phyloP scores from a whole-genome alignment of 2,329 filamentous ascomycete genomes.

The Coccinonectria pachysandricola region DNA sequence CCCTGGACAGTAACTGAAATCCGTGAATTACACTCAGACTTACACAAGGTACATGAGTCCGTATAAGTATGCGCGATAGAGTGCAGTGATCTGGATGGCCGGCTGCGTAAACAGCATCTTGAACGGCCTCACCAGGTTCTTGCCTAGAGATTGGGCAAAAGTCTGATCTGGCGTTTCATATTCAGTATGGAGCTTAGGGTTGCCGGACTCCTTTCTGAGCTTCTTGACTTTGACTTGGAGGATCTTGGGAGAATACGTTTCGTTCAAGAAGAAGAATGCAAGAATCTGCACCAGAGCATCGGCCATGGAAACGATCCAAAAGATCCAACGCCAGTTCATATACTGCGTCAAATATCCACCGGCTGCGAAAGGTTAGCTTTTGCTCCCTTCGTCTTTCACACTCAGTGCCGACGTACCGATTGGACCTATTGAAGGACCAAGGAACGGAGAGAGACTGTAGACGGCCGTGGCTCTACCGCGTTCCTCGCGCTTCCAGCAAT shows the following conservation, averaged over 20 bases:
- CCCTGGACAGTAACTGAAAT: too few relatives aligned
- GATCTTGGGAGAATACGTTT: slow-evolving; percentile 28
- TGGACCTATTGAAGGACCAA: slow-evolving; percentile 33
- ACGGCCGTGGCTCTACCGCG: slow-evolving; percentile 22
- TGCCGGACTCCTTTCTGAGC: slow-evolving; percentile 20
- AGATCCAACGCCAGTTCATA: slow-evolving; percentile 34
- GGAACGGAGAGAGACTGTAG: slow-evolving; percentile 31
- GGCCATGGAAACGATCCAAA: slow-evolving; percentile 31
- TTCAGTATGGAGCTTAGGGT: slow-evolving; percentile 17
- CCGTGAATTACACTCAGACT: slow-evolving; percentile 4
- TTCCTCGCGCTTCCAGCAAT: slow-evolving; percentile 35
- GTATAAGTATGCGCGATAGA: slow-evolving; percentile 41
- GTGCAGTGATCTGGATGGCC: slow-evolving; percentile 37
- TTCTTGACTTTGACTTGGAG: slow-evolving; percentile 17
- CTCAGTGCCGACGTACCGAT: slow-evolving; percentile 16
- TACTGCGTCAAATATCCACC: slow-evolving; percentile 30
- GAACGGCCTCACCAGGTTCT: slow-evolving; percentile 33
- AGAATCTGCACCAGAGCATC: slow-evolving; percentile 24
- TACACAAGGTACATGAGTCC: slow-evolving; percentile 43
- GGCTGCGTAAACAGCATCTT: slow-evolving; percentile 40
- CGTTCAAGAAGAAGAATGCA: slow-evolving; percentile 27
- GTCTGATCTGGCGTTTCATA: slow-evolving; percentile 18
- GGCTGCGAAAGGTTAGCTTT: slow-evolving; percentile 8
- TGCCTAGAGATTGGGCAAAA: slow-evolving; percentile 14
- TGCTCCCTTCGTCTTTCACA: too few relatives aligned